phyloP scores from a whole-genome alignment of 2,329 filamentous ascomycete species.

The Fusarium sp. region DNA sequence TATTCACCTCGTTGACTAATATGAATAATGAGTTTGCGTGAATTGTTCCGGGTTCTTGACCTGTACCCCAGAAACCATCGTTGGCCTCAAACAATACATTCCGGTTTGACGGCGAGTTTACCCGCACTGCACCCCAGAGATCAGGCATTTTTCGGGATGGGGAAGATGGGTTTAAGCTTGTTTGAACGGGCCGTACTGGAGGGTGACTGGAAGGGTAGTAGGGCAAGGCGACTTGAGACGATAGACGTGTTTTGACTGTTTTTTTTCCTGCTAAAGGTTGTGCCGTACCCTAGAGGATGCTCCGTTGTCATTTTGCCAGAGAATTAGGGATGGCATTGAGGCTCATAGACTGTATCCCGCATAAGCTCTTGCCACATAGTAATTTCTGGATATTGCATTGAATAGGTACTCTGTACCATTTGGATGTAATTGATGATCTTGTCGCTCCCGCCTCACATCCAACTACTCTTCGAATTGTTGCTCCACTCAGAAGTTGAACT shows the following conservation, averaged over 20 bases:
- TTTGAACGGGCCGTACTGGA: slow-evolving; percentile 13
- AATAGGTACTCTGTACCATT: not conserved
- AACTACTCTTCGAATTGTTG: no score
- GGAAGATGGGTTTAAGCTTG: slow-evolving; percentile 12
- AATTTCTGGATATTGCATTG: not conserved
- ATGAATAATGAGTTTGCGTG: slow-evolving; percentile 11
- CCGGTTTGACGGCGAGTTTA: not conserved
- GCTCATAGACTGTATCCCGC: not conserved
- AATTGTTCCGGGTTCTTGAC: not conserved
- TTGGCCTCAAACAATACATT: not conserved
- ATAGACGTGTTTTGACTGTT: not conserved
- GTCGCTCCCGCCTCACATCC: no score
- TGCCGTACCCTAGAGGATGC: not conserved
- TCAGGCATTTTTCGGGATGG: not conserved
- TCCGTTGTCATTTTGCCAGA: not conserved
- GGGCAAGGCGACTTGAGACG: not conserved
- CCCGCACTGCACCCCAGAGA: slow-evolving; percentile 26
- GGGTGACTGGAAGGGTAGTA: not conserved
- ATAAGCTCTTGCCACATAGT: no score
- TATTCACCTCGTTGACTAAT: slow-evolving; percentile 27
- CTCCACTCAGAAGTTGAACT: no score
- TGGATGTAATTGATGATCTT: no score
- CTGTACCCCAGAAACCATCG: slow-evolving; percentile 8
- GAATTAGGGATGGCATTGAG: not conserved
- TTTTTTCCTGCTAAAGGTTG: not conserved